These are phyloP conservation scores for Vigna radiata DNA, from an alignment of 306 rosid genomes.

Conservation along the genomic window DNA sequence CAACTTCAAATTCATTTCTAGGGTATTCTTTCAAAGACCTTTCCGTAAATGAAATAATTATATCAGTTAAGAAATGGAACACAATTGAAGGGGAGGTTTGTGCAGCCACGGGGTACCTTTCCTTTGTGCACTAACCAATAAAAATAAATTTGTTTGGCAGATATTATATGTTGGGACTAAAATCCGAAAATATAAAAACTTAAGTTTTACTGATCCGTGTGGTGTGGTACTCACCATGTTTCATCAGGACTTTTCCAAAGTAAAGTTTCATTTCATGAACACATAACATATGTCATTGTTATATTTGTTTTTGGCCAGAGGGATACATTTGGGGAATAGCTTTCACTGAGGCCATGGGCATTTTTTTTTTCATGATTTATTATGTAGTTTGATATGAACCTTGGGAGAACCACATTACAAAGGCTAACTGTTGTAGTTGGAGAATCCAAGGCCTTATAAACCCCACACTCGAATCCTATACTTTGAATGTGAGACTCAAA, in stretches of 20 bases:
- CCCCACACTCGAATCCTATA: not conserved
- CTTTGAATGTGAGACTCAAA: not conserved
- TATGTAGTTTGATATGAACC: not conserved
- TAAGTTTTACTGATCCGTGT: not conserved
- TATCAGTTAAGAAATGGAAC: conserved; percentile 18
- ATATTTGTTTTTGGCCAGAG: conserved; percentile 10
- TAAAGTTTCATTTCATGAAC: conserved; percentile 31
- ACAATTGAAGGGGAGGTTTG: conserved; percentile 11
- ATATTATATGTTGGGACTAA: conserved; percentile 16
- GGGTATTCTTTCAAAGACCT: conserved; percentile 22
- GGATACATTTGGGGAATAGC: conserved; percentile 20
- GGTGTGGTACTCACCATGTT: not conserved
- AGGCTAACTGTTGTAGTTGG: not conserved
- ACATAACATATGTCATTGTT: not conserved
- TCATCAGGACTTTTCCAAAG: not conserved
- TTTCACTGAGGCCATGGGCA: not conserved
- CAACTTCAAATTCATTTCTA: conserved; percentile 2
- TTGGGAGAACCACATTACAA: not conserved
- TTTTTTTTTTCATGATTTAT: not conserved
- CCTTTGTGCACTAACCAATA: conserved; percentile 6
- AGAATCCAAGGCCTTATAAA: too few species aligned
- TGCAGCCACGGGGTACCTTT: not conserved
- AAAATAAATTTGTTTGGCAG: conserved; percentile 28
- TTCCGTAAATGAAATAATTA: conserved; percentile 6
- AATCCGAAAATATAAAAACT: conserved; percentile 22